Evolutionary conservation across 495 filamentous ascomycete genomes (phyloP), one percentile per base, ranked within the genome.

Genomic region (Penicillium riverlandense): DNA sequence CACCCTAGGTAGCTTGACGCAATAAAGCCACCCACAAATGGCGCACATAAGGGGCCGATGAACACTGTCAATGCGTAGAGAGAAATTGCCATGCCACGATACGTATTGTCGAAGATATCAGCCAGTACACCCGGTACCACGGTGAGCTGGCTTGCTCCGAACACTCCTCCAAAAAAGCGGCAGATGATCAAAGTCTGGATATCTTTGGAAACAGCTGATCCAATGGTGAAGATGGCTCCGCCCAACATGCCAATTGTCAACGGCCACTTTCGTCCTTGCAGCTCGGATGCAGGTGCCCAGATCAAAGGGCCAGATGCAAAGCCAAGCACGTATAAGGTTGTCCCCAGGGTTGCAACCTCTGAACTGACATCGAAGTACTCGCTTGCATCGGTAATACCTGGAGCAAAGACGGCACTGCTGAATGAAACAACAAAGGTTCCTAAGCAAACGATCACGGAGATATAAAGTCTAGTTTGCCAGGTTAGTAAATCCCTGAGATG

Each of bases 281-380:
- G 65, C 58, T 96, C 90, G 9, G 85, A 90, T 11, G 85, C 63
- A 0, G 90, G 90, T 1, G 71, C 78, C 68, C 71, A 83, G n/a
- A 80, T 44, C 0, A 76, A 46, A 7, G 80, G 80, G 2, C 78
- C 80, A 6, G 71, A 48, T 7, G 67, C 64, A 40, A 72, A 76
- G 0, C 72, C 79, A 1, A 83, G 48, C 0, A 85, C 69, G 43
- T 75, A 78, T 0, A 84, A 51, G 5, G 63, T 69, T 4, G 75
- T 75, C 11, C 74, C 77, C 10, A 82, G 60, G 1, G 67, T 71
- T 37, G 62, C 71, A 30, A 77, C 74, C 44, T 75, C 73, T 1
- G 50, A 52, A 2, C 62, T 61, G 13, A 82, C 68, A 9, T 61
- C 38, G 40, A 76, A 82, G 14, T 71, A 55, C 30, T 66, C 43